Base-by-base conservation (phyloP, 129 eudicot species). In the Pulicaria dysenterica region DNA sequence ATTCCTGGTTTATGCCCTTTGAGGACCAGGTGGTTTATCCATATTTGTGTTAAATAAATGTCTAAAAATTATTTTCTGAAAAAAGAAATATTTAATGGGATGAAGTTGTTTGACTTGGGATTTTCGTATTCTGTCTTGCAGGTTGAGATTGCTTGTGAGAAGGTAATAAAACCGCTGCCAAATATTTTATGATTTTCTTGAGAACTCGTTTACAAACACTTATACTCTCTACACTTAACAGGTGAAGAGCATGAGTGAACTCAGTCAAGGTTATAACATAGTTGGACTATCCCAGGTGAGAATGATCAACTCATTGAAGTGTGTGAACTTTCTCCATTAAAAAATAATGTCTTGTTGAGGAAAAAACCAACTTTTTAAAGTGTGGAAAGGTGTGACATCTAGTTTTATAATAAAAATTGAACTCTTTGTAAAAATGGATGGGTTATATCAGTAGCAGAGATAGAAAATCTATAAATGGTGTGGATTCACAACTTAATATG, bases 1-100 rank as follows among this genome's bases (percentile, higher is more conserved):
- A 87, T 84, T 90, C 98, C 7, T 94, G 98, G 96, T 90, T 91
- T 46, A 94, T 85, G 91, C 96, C 98, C 61, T 85, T 94, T 67
- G 48, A 64, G 3, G 74, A 86, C 46, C 96, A 94, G 93, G 96
- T 93, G 43, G 42, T 12, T 16, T 8, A 31, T 51, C 50, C 43
- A 14, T 8, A 64, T 57, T 49, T 42, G 9, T 59, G 9, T 6
- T 15, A 8, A 13, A 36, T 14, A 48, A 49, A 39, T 4, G 24
- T 16, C 13, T 39, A 8, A 38, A 31, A 24, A 9, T 53, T 75
- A 54, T 54, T 38, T 66, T 44, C 31, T 14, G 44, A 59, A 58
- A 34, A n/a, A 71, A 43, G 43, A 5, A 8, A 1, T 57, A 57
- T 31, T 48, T 62, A 41, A 47, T 51, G 5, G 34, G 50, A 46